Evolutionary conservation across 306 rosid genomes (phyloP), one percentile per base, ranked within the genome.

Genomic region (Malus fusca): DNA sequence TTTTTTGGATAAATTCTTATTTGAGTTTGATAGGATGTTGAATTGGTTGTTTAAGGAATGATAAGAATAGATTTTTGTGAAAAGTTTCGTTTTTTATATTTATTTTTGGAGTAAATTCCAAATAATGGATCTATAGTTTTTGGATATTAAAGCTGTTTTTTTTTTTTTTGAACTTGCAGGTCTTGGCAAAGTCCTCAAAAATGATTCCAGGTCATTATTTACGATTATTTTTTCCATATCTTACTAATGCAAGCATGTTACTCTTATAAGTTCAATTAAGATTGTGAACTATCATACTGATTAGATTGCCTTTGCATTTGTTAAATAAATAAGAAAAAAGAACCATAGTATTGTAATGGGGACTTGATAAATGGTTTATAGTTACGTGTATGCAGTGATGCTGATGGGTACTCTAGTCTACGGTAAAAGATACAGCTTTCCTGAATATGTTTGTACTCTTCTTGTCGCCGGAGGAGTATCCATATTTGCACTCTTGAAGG

Each of bases 381-480:
- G 33, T 84, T 64, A 66, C n/a, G 56, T 75, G 70, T 52, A 65
- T 84, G 91, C 96, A 96, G 99, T 96, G 83, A 96, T 96, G 99
- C 76, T 96, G 85, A 96, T 96, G 99, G 93, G 99, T 68, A 69
- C 97, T 43, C 82, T 96, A 44, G 91, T 95, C 63, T 96, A 95
- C 42, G 92, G 97, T 71, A 88, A 85, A 69, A 85, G 89, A 86
- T 92, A 92, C 75, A 77, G 92, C 31, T 26, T 92, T 37, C 97
- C 93, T 43, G 97, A 92, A 84, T 92, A 90, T 82, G 75, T 92
- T 74, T 96, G 97, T 74, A 77, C 91, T 77, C 79, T 89, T 77
- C 97, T 96, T 80, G 99, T 92, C 84, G 98, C 99, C 66, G 99
- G 99, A 84, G 99, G 99, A 52, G 96, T 95, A 62, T 92, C 99